Conservation (phyloP, 129 eudicot species). For the Ambrosia trifida region DNA sequence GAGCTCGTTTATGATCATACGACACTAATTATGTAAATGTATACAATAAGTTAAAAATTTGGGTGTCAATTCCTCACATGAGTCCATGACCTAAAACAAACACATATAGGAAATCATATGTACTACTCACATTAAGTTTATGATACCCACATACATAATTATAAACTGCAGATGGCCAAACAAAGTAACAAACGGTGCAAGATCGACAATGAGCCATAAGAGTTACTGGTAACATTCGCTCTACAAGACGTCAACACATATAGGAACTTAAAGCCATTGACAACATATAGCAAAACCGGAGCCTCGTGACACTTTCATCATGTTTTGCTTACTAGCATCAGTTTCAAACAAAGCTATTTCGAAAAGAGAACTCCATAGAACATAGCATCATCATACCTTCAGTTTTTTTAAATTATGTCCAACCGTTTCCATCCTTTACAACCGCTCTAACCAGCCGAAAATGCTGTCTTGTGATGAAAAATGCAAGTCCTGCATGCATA, state of each 20-base stretch:
- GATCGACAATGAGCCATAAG: constrained; percentile 8
- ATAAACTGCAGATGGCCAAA: neutral
- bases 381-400: constrained; percentile 12
- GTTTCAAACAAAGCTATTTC: constrained; percentile 4
- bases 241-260: neutral
- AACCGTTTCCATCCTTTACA: constrained; percentile 26
- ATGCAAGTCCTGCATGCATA: constrained; percentile 57
- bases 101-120: neutral
- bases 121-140: neutral
- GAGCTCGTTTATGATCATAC: too few relatives aligned
- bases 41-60: too few relatives aligned
- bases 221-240: constrained; percentile 14
- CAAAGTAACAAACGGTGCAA: neutral
- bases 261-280: constrained; percentile 14
- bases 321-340: constrained; percentile 10
- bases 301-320: constrained; percentile 8
- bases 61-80: too few relatives aligned
- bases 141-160: neutral
- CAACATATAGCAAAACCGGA: constrained; percentile 17
- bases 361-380: constrained; percentile 22
- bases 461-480: constrained; percentile 83
- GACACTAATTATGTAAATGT: too few relatives aligned
- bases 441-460: constrained; percentile 49
- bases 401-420: constrained; percentile 4
- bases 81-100: neutral